Evolutionary conservation across 768 basidiomycete genomes (phyloP), one percentile per base, ranked within the genome.

Genomic region (Mycena vulgaris): DNA sequence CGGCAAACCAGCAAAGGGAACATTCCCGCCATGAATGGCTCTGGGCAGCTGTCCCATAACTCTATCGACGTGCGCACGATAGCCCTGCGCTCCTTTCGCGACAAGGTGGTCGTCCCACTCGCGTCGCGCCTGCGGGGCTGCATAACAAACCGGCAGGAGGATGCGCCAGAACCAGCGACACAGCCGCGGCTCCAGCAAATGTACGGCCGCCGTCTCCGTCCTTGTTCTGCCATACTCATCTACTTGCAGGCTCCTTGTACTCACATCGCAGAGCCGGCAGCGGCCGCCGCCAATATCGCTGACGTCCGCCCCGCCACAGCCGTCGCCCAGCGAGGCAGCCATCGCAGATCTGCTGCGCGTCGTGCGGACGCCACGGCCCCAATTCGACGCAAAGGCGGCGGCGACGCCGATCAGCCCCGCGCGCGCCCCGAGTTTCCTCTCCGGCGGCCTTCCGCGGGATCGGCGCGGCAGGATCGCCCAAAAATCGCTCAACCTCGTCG

Each of bases 21-120:
- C 13, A 78, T 83, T 23, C 81, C 81, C 69, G 68, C 75, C 60
- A 72, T 81, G 25, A 81, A 76, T 66, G 78, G 74, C 63, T 48
- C 72, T n/a, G 52, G 71, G 30, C 71, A 75, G 17, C 72, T 79
- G 39, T 81, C 88, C 25, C 77, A 85, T 0, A 83, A 87, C 19
- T 89, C 88, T 39, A 93, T 96, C 60, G 95, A 96, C 71, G 93
- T 95, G 28, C 90, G 95, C 33, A 89, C 89, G 8, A 86, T 95
- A n/a, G 92, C 93, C 8, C 84, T 96, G 28, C 87, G 89, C 47
- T 89, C 92, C 10, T 96, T 96, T 78, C 89, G 95, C 31, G 94
- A 96, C 81, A 88, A 87, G 63, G 89, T 95, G 65, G 89, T 95
- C 39, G 83, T 93, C 23, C 92, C 94, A 0, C 82, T 92, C 21